Percentiles rank a stretch among this genome's conserved stretches.
phyloP scores from a whole-genome alignment of 2,329 filamentous ascomycete genomes.

The Diatrype stigma region DNA sequence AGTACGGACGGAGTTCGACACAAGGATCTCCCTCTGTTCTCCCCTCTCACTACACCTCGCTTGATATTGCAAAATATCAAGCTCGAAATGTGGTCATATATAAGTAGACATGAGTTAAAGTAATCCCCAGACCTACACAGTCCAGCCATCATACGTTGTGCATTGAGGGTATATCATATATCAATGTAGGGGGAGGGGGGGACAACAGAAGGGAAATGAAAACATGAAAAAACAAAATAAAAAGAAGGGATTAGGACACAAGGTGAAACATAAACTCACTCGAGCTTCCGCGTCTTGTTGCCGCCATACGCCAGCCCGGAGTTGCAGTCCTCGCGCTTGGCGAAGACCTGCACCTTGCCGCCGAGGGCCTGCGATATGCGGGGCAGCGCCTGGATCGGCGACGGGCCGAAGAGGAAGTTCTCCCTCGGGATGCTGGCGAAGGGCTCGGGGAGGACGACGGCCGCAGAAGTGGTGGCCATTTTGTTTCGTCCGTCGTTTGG shows the following conservation, averaged over 20 bases:
- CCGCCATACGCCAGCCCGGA: slow-evolving; percentile 63
- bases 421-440: slow-evolving; percentile 61
- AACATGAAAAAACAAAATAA: background rate
- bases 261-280: slow-evolving; percentile 39
- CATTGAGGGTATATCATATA: too few relatives aligned
- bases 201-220: background rate
- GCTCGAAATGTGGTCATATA: too few relatives aligned
- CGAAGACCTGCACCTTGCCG: slow-evolving; percentile 59
- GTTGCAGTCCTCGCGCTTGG: slow-evolving; percentile 70
- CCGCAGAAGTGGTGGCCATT: slow-evolving; percentile 14
- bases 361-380: slow-evolving; percentile 60
- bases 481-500: background rate
- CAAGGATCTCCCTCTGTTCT: too few relatives aligned
- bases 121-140: too few relatives aligned
- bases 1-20: too few relatives aligned
- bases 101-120: too few relatives aligned
- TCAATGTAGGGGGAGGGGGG: background rate
- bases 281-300: slow-evolving; percentile 67
- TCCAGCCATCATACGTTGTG: too few relatives aligned
- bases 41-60: too few relatives aligned
- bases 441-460: slow-evolving; percentile 51
- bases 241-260: too few relatives aligned
- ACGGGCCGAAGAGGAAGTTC: slow-evolving; percentile 61
- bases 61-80: too few relatives aligned
- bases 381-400: slow-evolving; percentile 63